phyloP scores from a whole-genome alignment of 73 alveolate species.

The Urostyla sp. region DNA sequence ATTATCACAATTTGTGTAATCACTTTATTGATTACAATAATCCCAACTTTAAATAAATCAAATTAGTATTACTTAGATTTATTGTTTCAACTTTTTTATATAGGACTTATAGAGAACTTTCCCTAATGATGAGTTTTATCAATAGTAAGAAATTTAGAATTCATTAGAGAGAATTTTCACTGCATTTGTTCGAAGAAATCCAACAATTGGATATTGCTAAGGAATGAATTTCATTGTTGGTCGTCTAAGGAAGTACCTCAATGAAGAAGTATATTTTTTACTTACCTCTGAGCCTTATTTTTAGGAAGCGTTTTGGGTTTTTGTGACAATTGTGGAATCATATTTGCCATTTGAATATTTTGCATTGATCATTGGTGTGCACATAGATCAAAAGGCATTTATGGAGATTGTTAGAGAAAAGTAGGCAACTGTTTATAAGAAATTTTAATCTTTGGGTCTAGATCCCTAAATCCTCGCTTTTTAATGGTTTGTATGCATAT shows the following conservation, averaged over 20 bases:
- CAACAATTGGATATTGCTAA: constrained; percentile 62
- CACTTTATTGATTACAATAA: constrained; percentile 9
- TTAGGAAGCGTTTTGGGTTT: constrained; percentile 62
- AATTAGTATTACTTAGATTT: background rate
- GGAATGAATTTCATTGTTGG: constrained; percentile 69
- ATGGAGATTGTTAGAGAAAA: constrained; percentile 3
- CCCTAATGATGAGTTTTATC: background rate
- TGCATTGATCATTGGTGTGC: constrained; percentile 59
- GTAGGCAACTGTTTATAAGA: background rate
- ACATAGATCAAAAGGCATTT: constrained; percentile 50
- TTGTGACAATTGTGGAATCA: constrained; percentile 47
- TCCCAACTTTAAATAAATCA: constrained; percentile 31
- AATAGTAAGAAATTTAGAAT: background rate
- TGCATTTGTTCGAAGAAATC: constrained; percentile 63
- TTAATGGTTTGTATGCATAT: constrained; percentile 64
- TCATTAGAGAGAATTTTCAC: constrained; percentile 42
- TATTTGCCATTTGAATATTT: constrained; percentile 65
- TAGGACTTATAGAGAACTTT: constrained; percentile 48
- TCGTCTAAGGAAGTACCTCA: constrained; percentile 35
- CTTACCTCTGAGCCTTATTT: background rate
- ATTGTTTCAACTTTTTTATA: background rate
- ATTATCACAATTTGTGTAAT: constrained; percentile 28
- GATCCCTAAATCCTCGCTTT: constrained; percentile 60
- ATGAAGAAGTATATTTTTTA: constrained; percentile 14
- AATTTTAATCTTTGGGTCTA: constrained; percentile 5